Evolutionary conservation across 2,329 filamentous ascomycete species (phyloP), one percentile per base, ranked within the genome.

Genomic region (Aspergillus pseudonomiae): DNA sequence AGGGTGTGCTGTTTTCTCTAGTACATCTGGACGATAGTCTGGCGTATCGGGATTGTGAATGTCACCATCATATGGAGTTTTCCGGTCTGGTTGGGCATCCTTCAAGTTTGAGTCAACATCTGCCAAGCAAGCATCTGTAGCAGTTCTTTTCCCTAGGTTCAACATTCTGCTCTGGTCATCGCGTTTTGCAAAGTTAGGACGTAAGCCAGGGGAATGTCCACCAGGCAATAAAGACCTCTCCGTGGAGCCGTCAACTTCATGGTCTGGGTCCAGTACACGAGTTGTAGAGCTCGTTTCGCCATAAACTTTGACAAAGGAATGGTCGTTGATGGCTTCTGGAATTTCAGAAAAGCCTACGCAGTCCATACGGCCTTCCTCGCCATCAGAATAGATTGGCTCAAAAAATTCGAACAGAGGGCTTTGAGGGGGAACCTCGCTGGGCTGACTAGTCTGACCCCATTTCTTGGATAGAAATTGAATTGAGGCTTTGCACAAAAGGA

Each of bases 71-170:
- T 12, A 52, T 14, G 12, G 21, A 26, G 19, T 16, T 12, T 26
- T 60, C 39, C 58, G 57, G 50, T 45, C 16, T 14, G 4, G 21
- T 24, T 65, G 61, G 39, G 60, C 53, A 28, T 63, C 50, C 7
- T 71, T 69, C 28, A 65, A 62, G n/a, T 74, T 71, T 9, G 68
- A 66, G 4, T 67, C 68, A 11, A 67, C 71, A 59, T 75, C 73
- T 7, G 73, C 67, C 2, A 76, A 57, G 16, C 71, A 74, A 11
- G 74, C 74, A 34, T 69, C 68, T 32, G 64, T 65, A 11, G 74
- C 73, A 26, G 62, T 72, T 61, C 74, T 69, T 62, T 76, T 76
- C 24, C 68, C 67, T 19, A 68, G 63, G 28, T 62, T 70, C 11
- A 48, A 43, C 10, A 62, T 60, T 7, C 28, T 59, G 12, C 34